Evolutionary conservation across 2,329 filamentous ascomycete genomes (phyloP), one percentile per base, ranked within the genome.

Genomic region (Biscogniauxia marginata): DNA sequence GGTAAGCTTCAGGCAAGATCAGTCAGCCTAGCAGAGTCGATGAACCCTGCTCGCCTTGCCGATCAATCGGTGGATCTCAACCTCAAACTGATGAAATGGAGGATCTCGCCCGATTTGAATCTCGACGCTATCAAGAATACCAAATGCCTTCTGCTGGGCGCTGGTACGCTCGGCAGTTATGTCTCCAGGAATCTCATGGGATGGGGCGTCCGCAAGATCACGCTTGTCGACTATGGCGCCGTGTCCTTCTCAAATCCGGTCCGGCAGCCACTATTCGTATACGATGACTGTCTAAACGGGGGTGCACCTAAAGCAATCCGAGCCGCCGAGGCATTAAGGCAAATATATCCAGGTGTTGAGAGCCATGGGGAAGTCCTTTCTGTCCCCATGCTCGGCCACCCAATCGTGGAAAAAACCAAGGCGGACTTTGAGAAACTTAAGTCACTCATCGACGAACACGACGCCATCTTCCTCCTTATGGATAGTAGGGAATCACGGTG

Each of bases 241-340:
- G 93, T 99, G 30, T 97, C 93, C 6, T 99, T 92, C 71, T 98
- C 93, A 1, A 99, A 99, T 67, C 95, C 95, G 0, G 95, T 98
- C 8, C 86, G 95, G 30, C 95, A 99, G 70, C 93, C 95, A 1
- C 81, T 99, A 1, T 99, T 96, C 72, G 85, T 87, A 57, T 97
- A 96, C 67, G 82, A 89, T 39, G 95, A 99, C 72, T 98, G 95
- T 69, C 76, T 93, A 3, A 83, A 89, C 45, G 95, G 95, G 4
- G 93, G 93, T 0, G 88, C 85, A 13, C 84, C 86, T 64, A 99
- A 99, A 71, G 95, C 95, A 0, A 77, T 83, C 22, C 83, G 87
- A 58, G 95, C 95, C 2, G 90, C 93, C 0, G 85, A 90, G 67
- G 88, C 90, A 7, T 76, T 99, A 43, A 85, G 83, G 67, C 84